Evolutionary conservation across 768 basidiomycete genomes (phyloP).

Genomic region (Pisolithus sp.): DNA sequence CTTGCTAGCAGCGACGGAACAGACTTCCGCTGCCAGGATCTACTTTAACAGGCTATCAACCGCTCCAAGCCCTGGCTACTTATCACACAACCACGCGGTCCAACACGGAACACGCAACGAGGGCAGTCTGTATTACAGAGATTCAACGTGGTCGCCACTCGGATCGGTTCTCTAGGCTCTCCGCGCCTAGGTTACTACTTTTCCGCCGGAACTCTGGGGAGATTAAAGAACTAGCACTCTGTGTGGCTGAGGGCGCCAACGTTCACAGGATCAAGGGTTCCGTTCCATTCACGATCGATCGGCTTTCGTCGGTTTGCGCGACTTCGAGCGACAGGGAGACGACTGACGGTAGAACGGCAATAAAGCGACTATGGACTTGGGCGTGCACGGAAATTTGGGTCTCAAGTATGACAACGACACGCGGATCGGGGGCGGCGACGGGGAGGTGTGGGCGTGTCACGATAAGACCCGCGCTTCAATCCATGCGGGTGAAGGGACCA

Average conservation of each 20-base stretch:
- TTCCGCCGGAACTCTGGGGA: background rate
- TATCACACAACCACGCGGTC: too few relatives aligned
- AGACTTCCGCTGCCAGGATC: too few relatives aligned
- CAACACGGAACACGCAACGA: too few relatives aligned
- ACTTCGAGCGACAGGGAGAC: background rate
- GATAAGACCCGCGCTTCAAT: conserved; percentile 14
- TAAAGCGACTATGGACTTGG: background rate
- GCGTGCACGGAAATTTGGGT: conserved; percentile 17
- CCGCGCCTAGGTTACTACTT: background rate
- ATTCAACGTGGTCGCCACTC: too few relatives aligned
- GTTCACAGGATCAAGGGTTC: background rate
- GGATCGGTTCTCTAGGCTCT: too few relatives aligned
- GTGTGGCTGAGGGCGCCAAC: background rate
- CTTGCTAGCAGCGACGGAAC: too few relatives aligned
- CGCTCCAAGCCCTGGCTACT: too few relatives aligned
- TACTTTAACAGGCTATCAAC: too few relatives aligned
- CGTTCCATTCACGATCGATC: background rate
- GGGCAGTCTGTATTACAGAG: too few relatives aligned
- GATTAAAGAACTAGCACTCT: background rate
- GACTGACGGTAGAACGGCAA: background rate
- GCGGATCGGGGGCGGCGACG: conserved; percentile 19
- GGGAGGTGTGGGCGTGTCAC: conserved; percentile 19
- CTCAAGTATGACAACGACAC: conserved; percentile 13
- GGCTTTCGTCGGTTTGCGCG: conserved; percentile 1
- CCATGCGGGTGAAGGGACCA: conserved; percentile 14